These are phyloP conservation scores for Trametes gibbosa DNA, from an alignment of 768 basidiomycete species.

Conservation along the genomic window DNA sequence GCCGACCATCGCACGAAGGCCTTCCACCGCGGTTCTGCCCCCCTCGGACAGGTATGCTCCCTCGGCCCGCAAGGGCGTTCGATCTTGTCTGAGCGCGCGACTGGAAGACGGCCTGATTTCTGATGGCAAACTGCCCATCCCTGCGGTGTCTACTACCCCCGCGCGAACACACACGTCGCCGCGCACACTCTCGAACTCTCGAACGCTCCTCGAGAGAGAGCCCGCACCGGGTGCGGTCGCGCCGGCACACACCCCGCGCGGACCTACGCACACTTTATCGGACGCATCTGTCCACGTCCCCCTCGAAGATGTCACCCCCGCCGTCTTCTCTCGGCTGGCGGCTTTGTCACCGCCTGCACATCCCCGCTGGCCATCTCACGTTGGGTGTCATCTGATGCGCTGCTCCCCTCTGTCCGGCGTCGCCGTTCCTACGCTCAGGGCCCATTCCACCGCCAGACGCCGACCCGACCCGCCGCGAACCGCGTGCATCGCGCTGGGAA, in stretches of 20 bases:
- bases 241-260: constrained; percentile 1
- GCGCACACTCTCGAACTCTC: neutral
- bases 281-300: constrained; percentile 14
- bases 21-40: constrained; percentile 1
- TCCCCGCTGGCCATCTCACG: constrained; percentile 14
- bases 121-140: constrained; percentile 4
- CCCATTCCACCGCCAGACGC: constrained; percentile 1
- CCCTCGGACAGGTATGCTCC: constrained; percentile 2
- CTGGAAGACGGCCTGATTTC: constrained; percentile 8
- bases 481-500: constrained; percentile 8
- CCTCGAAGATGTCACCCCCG: constrained; percentile 15
- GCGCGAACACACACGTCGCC: neutral
- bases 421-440: constrained; percentile 16
- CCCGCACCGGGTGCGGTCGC: neutral
- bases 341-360: constrained; percentile 5
- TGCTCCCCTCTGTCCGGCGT: constrained; percentile 7
- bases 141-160: constrained; percentile 10
- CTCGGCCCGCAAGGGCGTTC: constrained; percentile 8
- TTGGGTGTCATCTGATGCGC: constrained; percentile 16
- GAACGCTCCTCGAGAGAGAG: neutral
- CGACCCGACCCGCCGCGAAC: neutral
- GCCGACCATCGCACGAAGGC: constrained; percentile 20
- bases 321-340: constrained; percentile 10
- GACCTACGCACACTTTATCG: constrained; percentile 11
- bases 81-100: neutral